A percentile compares a stretch with the other conserved stretches of the same genome.
phyloP scores from a whole-genome alignment of 2,329 filamentous ascomycete species.

The Stachybotrys chartarum region DNA sequence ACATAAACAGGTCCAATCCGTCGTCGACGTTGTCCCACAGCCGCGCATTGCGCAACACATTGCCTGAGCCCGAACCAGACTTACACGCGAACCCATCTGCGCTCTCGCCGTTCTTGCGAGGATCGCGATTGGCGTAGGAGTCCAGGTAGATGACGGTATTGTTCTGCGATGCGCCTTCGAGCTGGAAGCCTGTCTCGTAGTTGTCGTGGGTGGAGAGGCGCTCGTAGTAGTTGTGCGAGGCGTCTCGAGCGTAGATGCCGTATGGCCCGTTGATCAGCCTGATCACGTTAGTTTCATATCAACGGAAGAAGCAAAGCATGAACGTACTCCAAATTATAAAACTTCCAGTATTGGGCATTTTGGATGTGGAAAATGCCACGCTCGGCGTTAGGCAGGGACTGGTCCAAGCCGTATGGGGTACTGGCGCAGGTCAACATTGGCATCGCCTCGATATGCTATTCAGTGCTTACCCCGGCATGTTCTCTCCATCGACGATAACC shows the following conservation, averaged over 20 bases:
- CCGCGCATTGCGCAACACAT: slow-evolving; percentile 32
- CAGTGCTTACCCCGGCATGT: slow-evolving; percentile 19
- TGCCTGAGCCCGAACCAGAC: slow-evolving; percentile 35
- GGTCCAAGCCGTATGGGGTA: slow-evolving; percentile 30
- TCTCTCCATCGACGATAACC: slow-evolving; percentile 36
- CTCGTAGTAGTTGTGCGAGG: slow-evolving; percentile 24
- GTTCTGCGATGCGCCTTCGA: slow-evolving; percentile 19
- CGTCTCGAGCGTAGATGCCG: slow-evolving; percentile 22
- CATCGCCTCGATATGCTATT: too few relatives aligned
- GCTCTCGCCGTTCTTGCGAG: slow-evolving; percentile 40
- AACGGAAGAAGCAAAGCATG: too few relatives aligned
- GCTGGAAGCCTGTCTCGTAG: slow-evolving; percentile 25
- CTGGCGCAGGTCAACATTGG: slow-evolving; percentile 5
- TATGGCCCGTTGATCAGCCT: slow-evolving; percentile 24
- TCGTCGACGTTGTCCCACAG: slow-evolving; percentile 43
- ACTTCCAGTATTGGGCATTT: slow-evolving; percentile 34
- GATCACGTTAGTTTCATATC: neutral
- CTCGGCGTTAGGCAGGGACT: slow-evolving; percentile 27
- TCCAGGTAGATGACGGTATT: slow-evolving; percentile 32
- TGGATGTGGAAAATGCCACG: slow-evolving; percentile 38
- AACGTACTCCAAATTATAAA: slow-evolving; percentile 25
- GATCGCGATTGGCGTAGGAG: slow-evolving; percentile 33
- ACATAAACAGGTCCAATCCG: slow-evolving; percentile 35
- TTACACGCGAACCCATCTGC: slow-evolving; percentile 41
- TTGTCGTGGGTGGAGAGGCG: slow-evolving; percentile 24